Conservation (phyloP, 2,329 filamentous ascomycete species). For the Alternaria postmessia region DNA sequence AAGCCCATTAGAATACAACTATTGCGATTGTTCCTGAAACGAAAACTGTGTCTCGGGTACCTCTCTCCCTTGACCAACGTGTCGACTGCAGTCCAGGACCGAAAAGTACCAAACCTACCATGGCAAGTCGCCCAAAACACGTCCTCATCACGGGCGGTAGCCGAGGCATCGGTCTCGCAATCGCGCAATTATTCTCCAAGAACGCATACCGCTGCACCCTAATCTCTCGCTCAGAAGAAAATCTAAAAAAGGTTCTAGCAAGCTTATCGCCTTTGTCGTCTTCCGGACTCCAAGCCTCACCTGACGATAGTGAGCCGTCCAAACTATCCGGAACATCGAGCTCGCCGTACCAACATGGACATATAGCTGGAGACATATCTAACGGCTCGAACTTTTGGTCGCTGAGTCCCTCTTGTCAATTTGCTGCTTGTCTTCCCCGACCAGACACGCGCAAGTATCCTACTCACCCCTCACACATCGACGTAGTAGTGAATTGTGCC, state of each 20-base stretch:
- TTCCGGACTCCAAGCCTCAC: not conserved
- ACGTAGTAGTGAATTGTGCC: conserved; percentile 79
- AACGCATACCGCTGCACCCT: conserved; percentile 43
- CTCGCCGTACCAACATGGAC: conserved; percentile 23
- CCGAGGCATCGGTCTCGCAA: conserved; percentile 51
- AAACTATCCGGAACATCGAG: not conserved
- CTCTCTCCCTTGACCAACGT: not conserved
- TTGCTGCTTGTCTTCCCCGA: conserved; percentile 12
- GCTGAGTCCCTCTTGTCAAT: not conserved
- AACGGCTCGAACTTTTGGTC: conserved; percentile 35
- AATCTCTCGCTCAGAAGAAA: conserved; percentile 37
- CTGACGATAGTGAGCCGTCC: not conserved
- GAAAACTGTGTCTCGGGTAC: not conserved
- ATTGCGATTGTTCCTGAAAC: not conserved
- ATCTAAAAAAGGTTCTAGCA: conserved; percentile 34
- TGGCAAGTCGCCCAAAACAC: conserved; percentile 27
- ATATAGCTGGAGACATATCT: conserved; percentile 41
- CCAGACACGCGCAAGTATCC: not conserved
- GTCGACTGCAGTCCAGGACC: not conserved
- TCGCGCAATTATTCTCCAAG: conserved; percentile 45
- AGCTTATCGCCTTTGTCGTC: conserved; percentile 25
- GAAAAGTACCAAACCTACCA: not conserved
- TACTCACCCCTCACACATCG: conserved; percentile 24
- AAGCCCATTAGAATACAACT: too few relatives aligned
- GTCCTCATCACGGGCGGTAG: conserved; percentile 50